Evolutionary conservation across 2,329 filamentous ascomycete genomes (phyloP).

Genomic region (Aspergillus clavatus): DNA sequence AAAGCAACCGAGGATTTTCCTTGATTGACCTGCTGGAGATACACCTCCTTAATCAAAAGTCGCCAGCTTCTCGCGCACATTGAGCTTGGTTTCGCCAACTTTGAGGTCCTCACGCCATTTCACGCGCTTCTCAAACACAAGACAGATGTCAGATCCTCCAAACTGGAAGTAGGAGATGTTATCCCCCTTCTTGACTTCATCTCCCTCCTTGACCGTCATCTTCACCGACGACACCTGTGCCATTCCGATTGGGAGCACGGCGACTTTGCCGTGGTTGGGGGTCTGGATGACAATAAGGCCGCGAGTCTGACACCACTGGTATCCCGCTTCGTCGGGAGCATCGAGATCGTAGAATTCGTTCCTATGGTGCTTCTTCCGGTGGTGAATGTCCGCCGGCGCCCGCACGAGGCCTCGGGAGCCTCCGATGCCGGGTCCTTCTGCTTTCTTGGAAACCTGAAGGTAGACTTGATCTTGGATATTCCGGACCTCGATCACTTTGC

Average conservation of each 20-base stretch:
- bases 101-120: constrained; percentile 1
- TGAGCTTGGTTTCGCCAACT: constrained; percentile 5
- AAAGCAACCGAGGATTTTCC: no score
- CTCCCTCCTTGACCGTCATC: constrained; percentile 19
- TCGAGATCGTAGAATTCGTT: constrained; percentile 12
- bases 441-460: background rate
- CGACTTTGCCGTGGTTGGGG: constrained; percentile 32
- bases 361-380: background rate
- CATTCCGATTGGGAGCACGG: constrained; percentile 45
- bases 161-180: constrained; percentile 44
- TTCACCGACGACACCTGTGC: constrained; percentile 41
- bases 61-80: constrained; percentile 5
- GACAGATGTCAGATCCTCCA: constrained; percentile 41
- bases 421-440: background rate
- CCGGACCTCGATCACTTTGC: constrained; percentile 1
- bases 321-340: constrained; percentile 35
- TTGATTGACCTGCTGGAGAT: no score
- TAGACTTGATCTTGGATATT: constrained; percentile 4
- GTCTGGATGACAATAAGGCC: constrained; percentile 41
- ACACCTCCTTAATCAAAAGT: background rate
- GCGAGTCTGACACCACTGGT: constrained; percentile 40
- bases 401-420: background rate
- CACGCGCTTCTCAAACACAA: constrained; percentile 33
- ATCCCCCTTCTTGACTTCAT: constrained; percentile 36
- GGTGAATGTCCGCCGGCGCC: background rate